phyloP scores from a whole-genome alignment of 208 protist species.

The Leishmania tarentolae region DNA sequence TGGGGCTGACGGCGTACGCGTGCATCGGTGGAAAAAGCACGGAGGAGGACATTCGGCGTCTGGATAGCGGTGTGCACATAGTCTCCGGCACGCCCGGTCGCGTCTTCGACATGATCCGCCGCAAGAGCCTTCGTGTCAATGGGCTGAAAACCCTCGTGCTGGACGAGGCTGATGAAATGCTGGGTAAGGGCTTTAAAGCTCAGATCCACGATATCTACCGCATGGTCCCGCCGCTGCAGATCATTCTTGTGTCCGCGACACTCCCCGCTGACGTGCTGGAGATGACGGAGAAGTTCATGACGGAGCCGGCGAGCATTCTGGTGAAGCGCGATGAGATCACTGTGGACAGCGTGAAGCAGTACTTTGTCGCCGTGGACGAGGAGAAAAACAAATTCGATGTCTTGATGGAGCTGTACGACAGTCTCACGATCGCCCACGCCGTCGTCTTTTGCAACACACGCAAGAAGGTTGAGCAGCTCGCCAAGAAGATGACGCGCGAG shows the following conservation, averaged over 20 bases:
- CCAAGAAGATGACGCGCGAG: conserved; percentile 95
- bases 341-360: conserved; percentile 98
- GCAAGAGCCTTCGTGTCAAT: conserved; percentile 79
- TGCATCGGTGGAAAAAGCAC: conserved; percentile 93
- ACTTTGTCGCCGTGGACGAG: conserved; percentile 97
- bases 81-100: conserved; percentile 98
- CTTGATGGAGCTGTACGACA: conserved; percentile 99
- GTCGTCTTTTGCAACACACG: conserved; percentile 99
- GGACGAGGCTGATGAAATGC: conserved; percentile 99
- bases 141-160: conserved; percentile 95
- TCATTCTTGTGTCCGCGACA: conserved; percentile 91
- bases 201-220: conserved; percentile 99
- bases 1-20: conserved; percentile 89
- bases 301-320: conserved; percentile 97
- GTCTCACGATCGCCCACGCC: conserved; percentile 97
- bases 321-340: conserved; percentile 99
- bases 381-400: conserved; percentile 99
- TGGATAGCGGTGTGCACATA: conserved; percentile 94
- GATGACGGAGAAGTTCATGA: conserved; percentile 98
- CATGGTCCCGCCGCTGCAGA: conserved; percentile 91
- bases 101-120: conserved; percentile 97
- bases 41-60: conserved; percentile 91
- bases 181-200: conserved; percentile 98
- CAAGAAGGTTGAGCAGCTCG: conserved; percentile 98
- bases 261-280: conserved; percentile 92